Evolutionary conservation across 441 rosid genomes (phyloP).

Genomic region (Viola pubescens): DNA sequence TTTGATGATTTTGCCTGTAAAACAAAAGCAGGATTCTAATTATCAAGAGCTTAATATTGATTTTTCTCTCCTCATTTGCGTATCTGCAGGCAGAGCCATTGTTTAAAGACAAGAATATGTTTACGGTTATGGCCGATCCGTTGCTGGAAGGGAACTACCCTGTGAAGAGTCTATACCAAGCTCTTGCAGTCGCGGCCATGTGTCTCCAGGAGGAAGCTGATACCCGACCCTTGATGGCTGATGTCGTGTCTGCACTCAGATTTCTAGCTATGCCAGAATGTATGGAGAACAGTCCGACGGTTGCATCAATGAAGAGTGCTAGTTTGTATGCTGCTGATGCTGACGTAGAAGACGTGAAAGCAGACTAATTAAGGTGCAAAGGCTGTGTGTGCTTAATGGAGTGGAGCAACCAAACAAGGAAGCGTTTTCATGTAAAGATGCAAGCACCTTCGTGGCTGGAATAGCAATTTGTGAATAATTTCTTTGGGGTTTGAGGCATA

Average conservation of each 20-base stretch:
- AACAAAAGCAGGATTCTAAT: background rate
- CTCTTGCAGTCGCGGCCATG: slow-evolving; percentile 86
- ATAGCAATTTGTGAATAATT: no score
- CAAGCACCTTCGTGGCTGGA: no score
- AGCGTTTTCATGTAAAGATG: no score
- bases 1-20: background rate
- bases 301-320: slow-evolving; percentile 6
- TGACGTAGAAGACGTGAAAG: no score
- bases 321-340: no score
- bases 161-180: slow-evolving; percentile 62
- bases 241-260: slow-evolving; percentile 75
- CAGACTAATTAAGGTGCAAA: no score
- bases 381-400: no score
- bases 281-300: slow-evolving; percentile 2
- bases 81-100: slow-evolving; percentile 59
- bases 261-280: slow-evolving; percentile 30
- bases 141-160: slow-evolving; percentile 57
- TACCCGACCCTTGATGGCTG: slow-evolving; percentile 70
- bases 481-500: no score
- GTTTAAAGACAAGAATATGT: slow-evolving; percentile 59
- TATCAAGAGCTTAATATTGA: background rate
- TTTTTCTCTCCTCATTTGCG: background rate
- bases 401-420: no score
- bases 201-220: slow-evolving; percentile 81
- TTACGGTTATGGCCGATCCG: slow-evolving; percentile 67